Base-by-base conservation (phyloP, 176 grass and related monocot species). In the Avena eriantha region DNA sequence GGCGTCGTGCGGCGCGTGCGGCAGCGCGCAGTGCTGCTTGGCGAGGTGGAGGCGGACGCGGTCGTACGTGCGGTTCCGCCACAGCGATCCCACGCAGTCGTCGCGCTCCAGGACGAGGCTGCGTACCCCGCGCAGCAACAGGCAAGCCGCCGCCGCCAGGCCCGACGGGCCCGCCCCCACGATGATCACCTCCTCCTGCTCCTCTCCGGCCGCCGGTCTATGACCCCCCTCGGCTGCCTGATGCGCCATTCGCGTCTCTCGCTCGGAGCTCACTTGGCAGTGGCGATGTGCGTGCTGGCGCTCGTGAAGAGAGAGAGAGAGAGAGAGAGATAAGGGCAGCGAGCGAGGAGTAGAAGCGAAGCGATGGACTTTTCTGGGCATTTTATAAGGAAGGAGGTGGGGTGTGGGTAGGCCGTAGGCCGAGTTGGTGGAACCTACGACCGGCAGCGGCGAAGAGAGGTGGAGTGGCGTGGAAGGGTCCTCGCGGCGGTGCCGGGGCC, bases 161-260 rank as follows among this genome's bases (percentile, higher is more conserved):
- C 96, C 96, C 0, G 96, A 94, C 78, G 89, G 96, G 17, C 96
- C 96, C 1, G 96, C 96, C 2, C 93, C 96, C 0, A 98, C 96
- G 68, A 98, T 91, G 66, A 96, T 58, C 81, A 87, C 89, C 5
- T 87, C 89, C 85, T 87, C 89, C 75, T 2, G 6, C 24, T 8
- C 5, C 89, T 1, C 21, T 12, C 2, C 5, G 14, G 5, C 22
- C 9, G 5, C 22, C 9, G 18, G 17, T 7, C 16, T 64, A 22
- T 47, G 14, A 8, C 4, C 79, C 36, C 0, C 39, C 16, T 3
- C 12, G 33, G 3, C 10, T 7, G 7, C 12, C 5, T 22, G 7
- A n/a, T 36, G 11, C 45, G 14, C 76, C 76, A 81, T 81, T 34
- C 45, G 21, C 68, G 57, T 29, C 9, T 34, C 46, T 34, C 76